Conservation (phyloP, 352 stramenopile genomes). For the Phytopythium sindhum region DNA sequence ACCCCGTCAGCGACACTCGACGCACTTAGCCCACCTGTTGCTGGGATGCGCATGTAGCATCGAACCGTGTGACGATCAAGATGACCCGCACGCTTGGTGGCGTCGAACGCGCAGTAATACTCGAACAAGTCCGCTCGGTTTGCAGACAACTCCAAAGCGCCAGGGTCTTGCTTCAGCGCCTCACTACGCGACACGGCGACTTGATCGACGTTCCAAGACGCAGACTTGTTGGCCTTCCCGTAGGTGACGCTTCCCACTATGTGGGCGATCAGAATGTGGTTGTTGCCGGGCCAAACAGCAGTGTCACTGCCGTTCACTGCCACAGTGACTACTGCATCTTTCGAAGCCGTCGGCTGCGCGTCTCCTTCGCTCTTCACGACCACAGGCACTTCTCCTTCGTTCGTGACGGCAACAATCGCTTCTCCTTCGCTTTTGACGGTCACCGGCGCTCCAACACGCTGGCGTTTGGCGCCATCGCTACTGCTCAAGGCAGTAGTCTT, state of each 20-base stretch:
- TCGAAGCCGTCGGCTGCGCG: neutral
- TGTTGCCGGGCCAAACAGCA: neutral
- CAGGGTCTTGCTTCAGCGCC: neutral
- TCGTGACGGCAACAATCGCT: too few relatives aligned
- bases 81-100: conserved; percentile 31
- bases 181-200: too few relatives aligned
- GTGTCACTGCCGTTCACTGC: neutral
- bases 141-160: neutral
- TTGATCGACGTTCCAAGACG: neutral
- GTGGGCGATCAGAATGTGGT: conserved; percentile 30
- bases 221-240: neutral
- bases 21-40: neutral
- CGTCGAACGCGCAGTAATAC: conserved; percentile 51
- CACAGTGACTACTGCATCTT: neutral
- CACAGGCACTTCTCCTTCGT: neutral
- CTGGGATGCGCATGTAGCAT: conserved; percentile 41
- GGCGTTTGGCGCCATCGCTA: conserved; percentile 21
- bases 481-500: accelerated
- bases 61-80: conserved; percentile 37
- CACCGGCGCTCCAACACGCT: conserved; percentile 4
- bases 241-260: conserved; percentile 24
- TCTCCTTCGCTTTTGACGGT: neutral
- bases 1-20: neutral
- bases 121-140: conserved; percentile 8
- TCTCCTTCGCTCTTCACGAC: neutral